A percentile compares a stretch with the other conserved stretches of the same genome.
phyloP scores from a whole-genome alignment of 2,329 filamentous ascomycete genomes.

The Alternaria arbusti region DNA sequence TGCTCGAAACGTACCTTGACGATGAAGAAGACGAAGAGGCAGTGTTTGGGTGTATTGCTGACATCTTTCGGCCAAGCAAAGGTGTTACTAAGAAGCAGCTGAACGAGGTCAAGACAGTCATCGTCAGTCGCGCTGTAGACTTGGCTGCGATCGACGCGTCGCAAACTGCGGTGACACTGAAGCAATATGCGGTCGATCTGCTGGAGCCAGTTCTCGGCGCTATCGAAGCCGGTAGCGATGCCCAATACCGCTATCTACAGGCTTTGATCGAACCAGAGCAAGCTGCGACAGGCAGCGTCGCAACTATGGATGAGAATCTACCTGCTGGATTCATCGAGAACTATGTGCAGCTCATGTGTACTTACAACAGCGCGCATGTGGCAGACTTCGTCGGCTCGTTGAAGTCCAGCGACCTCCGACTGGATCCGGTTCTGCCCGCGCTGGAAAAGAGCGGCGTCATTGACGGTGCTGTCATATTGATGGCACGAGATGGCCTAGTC shows the following conservation, averaged over 20 bases:
- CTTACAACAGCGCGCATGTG: constrained; percentile 80
- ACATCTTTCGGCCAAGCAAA: constrained; percentile 72
- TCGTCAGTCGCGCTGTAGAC: constrained; percentile 69
- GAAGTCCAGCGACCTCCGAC: constrained; percentile 76
- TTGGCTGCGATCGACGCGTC: constrained; percentile 71
- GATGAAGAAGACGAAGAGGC: constrained; percentile 77
- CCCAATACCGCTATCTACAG: constrained; percentile 78
- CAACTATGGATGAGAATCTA: constrained; percentile 29
- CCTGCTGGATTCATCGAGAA: constrained; percentile 73
- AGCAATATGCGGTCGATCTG: constrained; percentile 66
- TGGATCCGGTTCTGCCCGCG: constrained; percentile 81
- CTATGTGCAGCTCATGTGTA: constrained; percentile 92
- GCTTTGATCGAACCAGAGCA: constrained; percentile 72
- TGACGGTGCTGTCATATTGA: constrained; percentile 88
- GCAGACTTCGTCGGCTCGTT: constrained; percentile 81
- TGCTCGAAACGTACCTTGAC: constrained; percentile 83
- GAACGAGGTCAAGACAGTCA: constrained; percentile 71
- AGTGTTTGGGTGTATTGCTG: constrained; percentile 79
- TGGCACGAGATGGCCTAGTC: constrained; percentile 86
- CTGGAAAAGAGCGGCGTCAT: constrained; percentile 91
- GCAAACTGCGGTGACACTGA: constrained; percentile 70
- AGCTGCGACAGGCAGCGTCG: constrained; percentile 1
- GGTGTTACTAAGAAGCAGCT: constrained; percentile 72
- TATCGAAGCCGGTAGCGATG: constrained; percentile 64
- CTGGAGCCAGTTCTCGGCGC: constrained; percentile 71